Conservation (phyloP, 352 stramenopile genomes). For the Phytophthora colocasiae region DNA sequence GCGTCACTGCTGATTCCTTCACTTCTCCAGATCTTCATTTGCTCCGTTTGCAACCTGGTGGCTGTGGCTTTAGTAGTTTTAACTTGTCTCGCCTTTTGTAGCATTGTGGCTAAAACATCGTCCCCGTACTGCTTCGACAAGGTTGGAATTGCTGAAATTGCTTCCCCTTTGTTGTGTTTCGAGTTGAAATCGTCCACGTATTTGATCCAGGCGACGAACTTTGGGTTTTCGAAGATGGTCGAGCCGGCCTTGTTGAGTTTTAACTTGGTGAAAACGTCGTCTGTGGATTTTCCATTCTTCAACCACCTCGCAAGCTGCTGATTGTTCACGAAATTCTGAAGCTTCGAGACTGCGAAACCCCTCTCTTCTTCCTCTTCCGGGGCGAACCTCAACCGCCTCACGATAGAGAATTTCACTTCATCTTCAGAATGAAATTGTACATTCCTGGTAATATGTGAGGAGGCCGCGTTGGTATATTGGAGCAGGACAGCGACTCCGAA, state of each 20-base stretch:
- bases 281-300: background rate
- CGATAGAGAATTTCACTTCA: too few species aligned
- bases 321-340: constrained; percentile 2
- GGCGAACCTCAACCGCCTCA: too few species aligned
- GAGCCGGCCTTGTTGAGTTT: constrained; percentile 2
- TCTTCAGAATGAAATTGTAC: too few species aligned
- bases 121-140: constrained; percentile 1
- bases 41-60: constrained; percentile 6
- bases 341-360: background rate
- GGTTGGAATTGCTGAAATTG: background rate
- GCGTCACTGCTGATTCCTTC: background rate
- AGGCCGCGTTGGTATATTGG: background rate
- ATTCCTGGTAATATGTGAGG: too few species aligned
- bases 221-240: background rate
- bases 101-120: background rate
- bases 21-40: constrained; percentile 2
- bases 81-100: constrained; percentile 3
- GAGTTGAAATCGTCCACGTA: constrained; percentile 9
- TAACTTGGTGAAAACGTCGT: constrained; percentile 6
- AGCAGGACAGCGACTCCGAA: background rate
- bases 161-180: background rate
- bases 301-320: constrained; percentile 2
- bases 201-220: constrained; percentile 1
- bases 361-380: constrained; percentile 2
- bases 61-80: background rate